Evolutionary conservation across 192 early-diverging fungal genomes (phyloP).

Genomic region (Entophlyctis luteolus): DNA sequence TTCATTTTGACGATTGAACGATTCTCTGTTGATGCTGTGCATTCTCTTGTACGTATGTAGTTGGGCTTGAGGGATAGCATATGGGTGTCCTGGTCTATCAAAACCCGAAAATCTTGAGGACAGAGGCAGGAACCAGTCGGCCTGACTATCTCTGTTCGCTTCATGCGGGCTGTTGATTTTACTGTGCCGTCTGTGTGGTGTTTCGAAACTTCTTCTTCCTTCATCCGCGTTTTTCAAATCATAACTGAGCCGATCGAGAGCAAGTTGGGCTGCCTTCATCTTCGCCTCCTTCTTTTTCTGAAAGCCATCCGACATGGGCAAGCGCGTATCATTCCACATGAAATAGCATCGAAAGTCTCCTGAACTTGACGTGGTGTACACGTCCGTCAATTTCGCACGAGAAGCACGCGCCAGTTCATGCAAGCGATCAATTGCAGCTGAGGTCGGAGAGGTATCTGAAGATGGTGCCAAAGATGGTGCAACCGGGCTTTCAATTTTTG

Average conservation of each 20-base stretch:
- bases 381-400: background rate
- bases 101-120: too few species aligned
- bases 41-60: too few species aligned
- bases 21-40: too few species aligned
- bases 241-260: background rate
- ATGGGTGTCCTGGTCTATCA: too few species aligned
- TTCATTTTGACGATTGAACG: too few species aligned
- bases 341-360: background rate
- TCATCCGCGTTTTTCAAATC: background rate
- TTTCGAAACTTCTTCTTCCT: background rate
- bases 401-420: background rate
- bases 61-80: too few species aligned
- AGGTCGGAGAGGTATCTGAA: background rate
- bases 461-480: background rate
- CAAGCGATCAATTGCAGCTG: background rate
- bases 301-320: background rate
- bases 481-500: background rate
- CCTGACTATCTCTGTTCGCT: too few species aligned
- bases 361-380: background rate
- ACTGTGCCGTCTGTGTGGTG: background rate
- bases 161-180: too few species aligned
- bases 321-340: slow-evolving; percentile 11
- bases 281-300: slow-evolving; percentile 15
- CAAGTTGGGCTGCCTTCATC: background rate
- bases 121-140: too few species aligned